A percentile compares a stretch with the other conserved stretches of the same genome.
Evolutionary conservation across 1,284 basidiomycete genomes (phyloP).

Genomic region (Fistulinella cinereoalba): DNA sequence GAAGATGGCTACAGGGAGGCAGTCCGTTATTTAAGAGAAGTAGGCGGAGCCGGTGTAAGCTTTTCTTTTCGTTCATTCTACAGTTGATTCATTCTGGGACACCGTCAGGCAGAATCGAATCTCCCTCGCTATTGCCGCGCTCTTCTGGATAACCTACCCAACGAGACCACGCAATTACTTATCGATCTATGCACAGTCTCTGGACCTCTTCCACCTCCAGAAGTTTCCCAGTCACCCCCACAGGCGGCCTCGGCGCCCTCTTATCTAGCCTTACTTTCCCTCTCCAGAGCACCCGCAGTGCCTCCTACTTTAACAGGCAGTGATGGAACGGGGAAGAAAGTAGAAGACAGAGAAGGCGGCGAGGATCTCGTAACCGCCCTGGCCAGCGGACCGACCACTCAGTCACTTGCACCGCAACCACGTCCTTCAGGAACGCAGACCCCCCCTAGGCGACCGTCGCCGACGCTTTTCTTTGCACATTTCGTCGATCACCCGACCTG

Average conservation of each 20-base stretch:
- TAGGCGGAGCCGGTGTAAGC: slow-evolving; percentile 77
- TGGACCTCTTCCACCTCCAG: slow-evolving; percentile 40
- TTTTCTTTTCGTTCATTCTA: slow-evolving; percentile 1
- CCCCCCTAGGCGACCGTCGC: slow-evolving; percentile 66
- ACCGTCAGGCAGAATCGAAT: slow-evolving; percentile 70
- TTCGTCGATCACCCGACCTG: slow-evolving; percentile 87
- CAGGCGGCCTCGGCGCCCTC: slow-evolving; percentile 47
- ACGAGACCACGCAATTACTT: slow-evolving; percentile 86
- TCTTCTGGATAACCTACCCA: slow-evolving; percentile 78
- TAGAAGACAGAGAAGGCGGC: slow-evolving; percentile 14
- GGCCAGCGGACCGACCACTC: slow-evolving; percentile 12
- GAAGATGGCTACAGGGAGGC: slow-evolving; percentile 65
- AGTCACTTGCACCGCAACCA: slow-evolving; percentile 6
- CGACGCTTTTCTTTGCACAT: slow-evolving; percentile 88
- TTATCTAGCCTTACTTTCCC: slow-evolving; percentile 75
- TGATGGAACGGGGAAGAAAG: slow-evolving; percentile 34
- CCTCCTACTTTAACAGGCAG: slow-evolving; percentile 39
- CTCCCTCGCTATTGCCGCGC: slow-evolving; percentile 82
- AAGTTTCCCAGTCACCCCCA: slow-evolving; percentile 19
- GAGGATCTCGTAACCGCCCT: slow-evolving; percentile 17
- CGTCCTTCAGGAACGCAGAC: slow-evolving; percentile 23
- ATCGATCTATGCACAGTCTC: slow-evolving; percentile 89
- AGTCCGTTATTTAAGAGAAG: slow-evolving; percentile 71
- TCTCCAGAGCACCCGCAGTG: slow-evolving; percentile 53
- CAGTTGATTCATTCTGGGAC: background rate